Percentiles rank a stretch among this genome's conserved stretches.
phyloP scores from a whole-genome alignment of 2,329 filamentous ascomycete species.

The Hypoxylon sp. region DNA sequence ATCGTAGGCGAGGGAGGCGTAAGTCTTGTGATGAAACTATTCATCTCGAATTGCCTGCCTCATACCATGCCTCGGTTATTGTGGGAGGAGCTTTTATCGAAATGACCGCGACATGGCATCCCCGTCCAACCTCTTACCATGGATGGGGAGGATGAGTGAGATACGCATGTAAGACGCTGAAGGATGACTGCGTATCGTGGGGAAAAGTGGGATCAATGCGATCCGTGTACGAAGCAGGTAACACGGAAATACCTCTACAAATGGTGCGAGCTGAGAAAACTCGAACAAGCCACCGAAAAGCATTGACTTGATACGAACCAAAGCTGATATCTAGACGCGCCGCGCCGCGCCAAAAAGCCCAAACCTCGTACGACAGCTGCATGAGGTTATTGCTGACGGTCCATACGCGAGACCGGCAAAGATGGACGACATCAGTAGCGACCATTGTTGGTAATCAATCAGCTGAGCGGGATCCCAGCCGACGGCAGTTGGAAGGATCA shows the following conservation, averaged over 20 bases:
- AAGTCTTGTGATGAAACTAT: slow-evolving; percentile 11
- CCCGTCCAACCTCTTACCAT: slow-evolving; percentile 7
- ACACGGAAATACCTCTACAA: not conserved
- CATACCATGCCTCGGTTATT: slow-evolving; percentile 13
- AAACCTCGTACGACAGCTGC: slow-evolving; percentile 23
- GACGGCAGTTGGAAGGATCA: slow-evolving; percentile 11
- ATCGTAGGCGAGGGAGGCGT: slow-evolving; percentile 34
- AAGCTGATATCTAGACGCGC: not conserved
- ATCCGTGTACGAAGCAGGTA: slow-evolving; percentile 23
- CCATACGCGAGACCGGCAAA: slow-evolving; percentile 19
- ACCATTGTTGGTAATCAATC: slow-evolving; percentile 17
- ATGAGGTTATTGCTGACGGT: slow-evolving; percentile 19
- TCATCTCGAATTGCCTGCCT: slow-evolving; percentile 1
- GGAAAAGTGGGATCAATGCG: slow-evolving; percentile 38
- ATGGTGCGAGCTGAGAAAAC: not conserved
- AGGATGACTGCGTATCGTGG: slow-evolving; percentile 33
- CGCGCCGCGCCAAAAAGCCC: slow-evolving; percentile 4
- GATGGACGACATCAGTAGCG: too few species aligned
- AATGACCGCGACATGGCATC: slow-evolving; percentile 16
- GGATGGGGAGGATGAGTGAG: slow-evolving; percentile 25
- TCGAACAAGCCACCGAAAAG: not conserved
- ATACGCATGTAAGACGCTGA: slow-evolving; percentile 34
- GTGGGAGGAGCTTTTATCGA: slow-evolving; percentile 5
- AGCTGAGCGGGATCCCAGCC: slow-evolving; percentile 8
- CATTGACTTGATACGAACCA: not conserved